Base-by-base conservation (phyloP, 2,329 filamentous ascomycete genomes). In the Sporothrix phasma region DNA sequence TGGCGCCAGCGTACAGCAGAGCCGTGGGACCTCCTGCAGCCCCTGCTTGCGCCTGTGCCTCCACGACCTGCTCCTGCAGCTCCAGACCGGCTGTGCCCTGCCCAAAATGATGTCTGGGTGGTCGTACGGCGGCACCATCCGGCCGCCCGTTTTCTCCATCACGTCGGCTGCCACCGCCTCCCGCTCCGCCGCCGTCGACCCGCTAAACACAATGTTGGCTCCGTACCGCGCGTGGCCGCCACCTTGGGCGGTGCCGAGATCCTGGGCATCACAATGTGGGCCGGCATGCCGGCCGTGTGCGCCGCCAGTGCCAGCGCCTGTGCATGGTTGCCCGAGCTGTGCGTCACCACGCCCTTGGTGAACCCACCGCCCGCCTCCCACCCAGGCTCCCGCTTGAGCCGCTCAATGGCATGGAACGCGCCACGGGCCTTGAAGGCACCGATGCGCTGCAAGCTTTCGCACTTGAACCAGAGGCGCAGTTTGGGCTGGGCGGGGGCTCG, bases 351-450 rank as follows among this genome's bases (percentile, higher is more conserved):
- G 0, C 92, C 92, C 72, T 79, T 85, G 71, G 77, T 78, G 69
- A 76, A 76, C 0, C 88, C 81, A 3, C 81, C 81, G 15, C 79
- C 81, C 67, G 84, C 83, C 43, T 87, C 79, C 76, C 84, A 84
- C 0, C 83, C 86, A 4, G 81, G 77, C 70, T 86, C 82, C 67
- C 73, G 75, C 72, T 88, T 85, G 71, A 96, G 76, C 64, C 88
- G 77, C 70, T 86, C 81, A 43, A 96, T 73, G 0, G 92, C 92
- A 75, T 97, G 90, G 70, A 96, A 97, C 0, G 92, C 93, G 5
- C 93, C 94, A 6, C 93, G 81, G 17, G 86, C 88, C 77, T 97
- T 97, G 80, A 97, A 97, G 0, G 93, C 93, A 61, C 93, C 94
- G 63, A 95, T 86, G 63, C 86, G 85, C 78, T 97, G 94, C 65